These are phyloP conservation scores for Coemansia sp. DNA, from an alignment of 192 early-diverging fungal genomes.

Conservation along the genomic window DNA sequence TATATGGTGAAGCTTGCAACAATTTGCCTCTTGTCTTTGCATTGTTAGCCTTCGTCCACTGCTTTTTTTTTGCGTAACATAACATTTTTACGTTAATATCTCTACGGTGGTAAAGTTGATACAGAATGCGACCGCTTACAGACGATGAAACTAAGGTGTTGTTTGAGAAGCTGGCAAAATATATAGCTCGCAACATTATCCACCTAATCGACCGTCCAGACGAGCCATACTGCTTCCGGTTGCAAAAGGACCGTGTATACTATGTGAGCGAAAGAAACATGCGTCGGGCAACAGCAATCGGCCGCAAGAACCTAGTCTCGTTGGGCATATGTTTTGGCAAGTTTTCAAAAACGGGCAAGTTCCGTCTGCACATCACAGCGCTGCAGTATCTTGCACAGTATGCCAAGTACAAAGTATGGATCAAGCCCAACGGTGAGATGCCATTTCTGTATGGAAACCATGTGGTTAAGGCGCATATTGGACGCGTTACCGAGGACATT, in stretches of 20 bases:
- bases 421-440: conserved; percentile 99
- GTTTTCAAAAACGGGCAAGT: conserved; percentile 97
- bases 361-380: conserved; percentile 91
- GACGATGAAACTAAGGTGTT: conserved; percentile 96
- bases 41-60: too few relatives aligned
- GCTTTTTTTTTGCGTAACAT: too few relatives aligned
- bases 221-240: conserved; percentile 94
- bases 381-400: conserved; percentile 93
- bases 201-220: conserved; percentile 94
- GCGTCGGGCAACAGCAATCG: conserved; percentile 79
- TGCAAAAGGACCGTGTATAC: conserved; percentile 94
- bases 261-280: conserved; percentile 94
- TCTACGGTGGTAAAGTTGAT: too few relatives aligned
- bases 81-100: too few relatives aligned
- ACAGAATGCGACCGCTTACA: conserved; percentile 90
- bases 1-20: neutral
- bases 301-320: conserved; percentile 82
- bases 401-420: conserved; percentile 98
- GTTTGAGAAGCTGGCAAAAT: conserved; percentile 98
- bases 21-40: too few relatives aligned
- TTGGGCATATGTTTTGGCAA: conserved; percentile 98
- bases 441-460: conserved; percentile 98
- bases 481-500: conserved; percentile 96
- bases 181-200: conserved; percentile 94
- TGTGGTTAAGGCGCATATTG: conserved; percentile 94